A percentile compares a stretch with the other conserved stretches of the same genome.
Evolutionary conservation across 805 yeast genomes (phyloP).

Genomic region (Wickerhamiella australiensis): DNA sequence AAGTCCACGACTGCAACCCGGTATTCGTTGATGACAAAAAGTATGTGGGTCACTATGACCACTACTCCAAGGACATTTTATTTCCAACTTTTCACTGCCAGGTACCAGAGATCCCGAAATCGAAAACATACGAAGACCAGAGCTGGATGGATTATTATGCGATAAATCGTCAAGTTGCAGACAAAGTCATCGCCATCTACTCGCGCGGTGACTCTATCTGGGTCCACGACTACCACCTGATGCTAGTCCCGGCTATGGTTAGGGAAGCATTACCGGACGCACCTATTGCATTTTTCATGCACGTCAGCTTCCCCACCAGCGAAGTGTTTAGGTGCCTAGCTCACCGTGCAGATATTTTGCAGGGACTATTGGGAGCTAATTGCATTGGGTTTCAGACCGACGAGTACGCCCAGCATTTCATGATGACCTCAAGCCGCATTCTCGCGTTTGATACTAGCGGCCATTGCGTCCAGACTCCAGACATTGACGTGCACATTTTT

Average conservation of each 20-base stretch:
- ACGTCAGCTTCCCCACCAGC: conserved; percentile 88
- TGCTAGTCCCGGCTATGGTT: conserved; percentile 85
- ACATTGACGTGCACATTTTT: conserved; percentile 29
- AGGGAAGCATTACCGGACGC: conserved; percentile 67
- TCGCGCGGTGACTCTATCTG: conserved; percentile 81
- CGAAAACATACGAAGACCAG: conserved; percentile 90
- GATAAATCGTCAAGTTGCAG: conserved; percentile 76
- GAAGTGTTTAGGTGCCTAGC: conserved; percentile 93
- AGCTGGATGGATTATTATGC: conserved; percentile 98
- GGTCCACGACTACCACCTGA: conserved; percentile 96
- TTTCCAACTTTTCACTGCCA: conserved; percentile 96
- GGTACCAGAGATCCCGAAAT: conserved; percentile 87
- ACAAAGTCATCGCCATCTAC: conserved; percentile 53
- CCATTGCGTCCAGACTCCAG: conserved; percentile 65
- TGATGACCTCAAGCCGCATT: conserved; percentile 77
- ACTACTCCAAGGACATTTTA: conserved; percentile 83
- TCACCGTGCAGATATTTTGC: conserved; percentile 60
- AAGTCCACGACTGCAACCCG: conserved; percentile 38
- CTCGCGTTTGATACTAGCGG: conserved; percentile 77
- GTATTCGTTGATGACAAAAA: conserved; percentile 67
- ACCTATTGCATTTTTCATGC: conserved; percentile 81
- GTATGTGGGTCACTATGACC: conserved; percentile 81
- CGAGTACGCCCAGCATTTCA: conserved; percentile 87
- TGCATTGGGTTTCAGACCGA: conserved; percentile 80
- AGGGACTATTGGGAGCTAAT: conserved; percentile 83